phyloP scores from a whole-genome alignment of 2,329 filamentous ascomycete species.

The Cercospora sesami region DNA sequence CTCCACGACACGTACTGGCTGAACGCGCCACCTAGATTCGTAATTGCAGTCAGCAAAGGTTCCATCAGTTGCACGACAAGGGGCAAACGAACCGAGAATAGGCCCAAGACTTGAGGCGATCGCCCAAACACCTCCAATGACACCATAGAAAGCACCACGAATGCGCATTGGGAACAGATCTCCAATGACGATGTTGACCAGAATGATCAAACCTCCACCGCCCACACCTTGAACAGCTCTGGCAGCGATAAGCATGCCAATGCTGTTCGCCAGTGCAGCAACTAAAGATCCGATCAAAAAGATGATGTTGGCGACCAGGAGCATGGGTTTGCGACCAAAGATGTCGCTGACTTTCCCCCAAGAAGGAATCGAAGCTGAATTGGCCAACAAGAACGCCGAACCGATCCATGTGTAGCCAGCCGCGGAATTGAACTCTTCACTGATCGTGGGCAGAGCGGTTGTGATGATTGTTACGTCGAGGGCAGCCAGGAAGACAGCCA shows the following conservation, averaged over 20 bases:
- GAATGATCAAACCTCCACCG: constrained; percentile 62
- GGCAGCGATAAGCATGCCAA: constrained; percentile 63
- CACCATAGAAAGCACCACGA: constrained; percentile 62
- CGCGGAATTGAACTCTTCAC: constrained; percentile 51
- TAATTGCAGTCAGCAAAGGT: neutral
- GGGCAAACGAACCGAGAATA: constrained; percentile 47
- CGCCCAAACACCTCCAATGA: constrained; percentile 67
- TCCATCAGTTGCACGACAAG: constrained; percentile 45
- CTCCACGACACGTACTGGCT: constrained; percentile 64
- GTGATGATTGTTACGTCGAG: constrained; percentile 52
- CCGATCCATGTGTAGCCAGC: constrained; percentile 57
- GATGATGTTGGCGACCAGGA: constrained; percentile 59
- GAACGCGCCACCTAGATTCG: constrained; percentile 64
- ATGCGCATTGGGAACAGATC: constrained; percentile 59
- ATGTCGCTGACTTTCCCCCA: constrained; percentile 52
- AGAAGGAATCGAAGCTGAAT: constrained; percentile 37
- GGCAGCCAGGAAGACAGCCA: constrained; percentile 60
- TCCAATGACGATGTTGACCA: constrained; percentile 64
- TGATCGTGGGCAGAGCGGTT: constrained; percentile 28
- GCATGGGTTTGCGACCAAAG: constrained; percentile 58
- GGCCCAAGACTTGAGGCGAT: constrained; percentile 66
- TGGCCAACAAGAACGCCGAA: constrained; percentile 52
- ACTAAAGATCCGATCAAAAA: constrained; percentile 61
- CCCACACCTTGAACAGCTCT: constrained; percentile 64
- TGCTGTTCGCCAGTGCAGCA: constrained; percentile 58